phyloP scores from a whole-genome alignment of 805 yeast species.

The Starmerella bombicola region DNA sequence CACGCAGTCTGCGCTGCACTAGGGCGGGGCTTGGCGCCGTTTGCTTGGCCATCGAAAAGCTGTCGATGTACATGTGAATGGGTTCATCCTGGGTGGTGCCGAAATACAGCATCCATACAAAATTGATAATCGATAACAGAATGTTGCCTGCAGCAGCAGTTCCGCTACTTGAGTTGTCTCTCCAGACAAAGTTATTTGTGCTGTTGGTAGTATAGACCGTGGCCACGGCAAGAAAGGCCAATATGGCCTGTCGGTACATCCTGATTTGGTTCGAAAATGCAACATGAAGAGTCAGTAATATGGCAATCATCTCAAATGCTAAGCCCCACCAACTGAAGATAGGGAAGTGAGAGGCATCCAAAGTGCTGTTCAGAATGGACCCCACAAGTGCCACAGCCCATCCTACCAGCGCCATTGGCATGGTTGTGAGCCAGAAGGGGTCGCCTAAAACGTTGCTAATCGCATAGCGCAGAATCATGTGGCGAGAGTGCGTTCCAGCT shows the following conservation, averaged over 20 bases:
- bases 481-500: too few species aligned
- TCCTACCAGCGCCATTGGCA: constrained; percentile 57
- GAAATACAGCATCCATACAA: constrained; percentile 76
- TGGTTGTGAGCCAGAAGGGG: constrained; percentile 77
- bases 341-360: constrained; percentile 42
- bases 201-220: constrained; percentile 77
- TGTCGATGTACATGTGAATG: constrained; percentile 69
- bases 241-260: constrained; percentile 44
- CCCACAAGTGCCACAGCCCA: constrained; percentile 90
- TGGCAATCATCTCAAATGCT: constrained; percentile 57
- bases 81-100: constrained; percentile 90
- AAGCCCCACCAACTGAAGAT: constrained; percentile 95
- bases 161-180: constrained; percentile 48
- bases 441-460: constrained; percentile 49
- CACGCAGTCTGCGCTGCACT: constrained; percentile 7
- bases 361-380: constrained; percentile 45
- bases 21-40: constrained; percentile 1
- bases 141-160: constrained; percentile 93
- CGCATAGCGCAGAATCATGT: constrained; percentile 8
- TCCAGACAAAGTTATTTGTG: constrained; percentile 66
- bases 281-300: constrained; percentile 43
- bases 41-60: constrained; percentile 40
- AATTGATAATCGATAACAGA: constrained; percentile 63
- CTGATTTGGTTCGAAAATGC: constrained; percentile 50
- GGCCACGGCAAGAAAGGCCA: constrained; percentile 53